These are phyloP conservation scores for Pyrrhoderma lamaoense DNA, from an alignment of 1,284 basidiomycete species.

Conservation along the genomic window DNA sequence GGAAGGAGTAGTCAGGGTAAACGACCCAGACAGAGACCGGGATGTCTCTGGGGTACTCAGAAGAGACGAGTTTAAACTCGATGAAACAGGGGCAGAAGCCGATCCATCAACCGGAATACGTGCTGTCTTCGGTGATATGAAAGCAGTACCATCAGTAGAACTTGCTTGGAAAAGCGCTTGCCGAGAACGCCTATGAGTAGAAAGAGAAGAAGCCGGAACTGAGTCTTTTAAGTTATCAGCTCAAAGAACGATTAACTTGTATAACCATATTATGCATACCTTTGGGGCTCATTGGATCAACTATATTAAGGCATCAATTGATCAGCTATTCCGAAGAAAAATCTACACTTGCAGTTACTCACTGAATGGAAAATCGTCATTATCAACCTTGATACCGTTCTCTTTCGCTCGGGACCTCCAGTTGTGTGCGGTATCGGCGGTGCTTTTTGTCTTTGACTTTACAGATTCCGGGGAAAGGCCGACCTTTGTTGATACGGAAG, in stretches of 20 bases:
- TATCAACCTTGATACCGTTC: slow-evolving; percentile 60
- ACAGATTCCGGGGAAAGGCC: slow-evolving; percentile 14
- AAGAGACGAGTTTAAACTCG: slow-evolving; percentile 11
- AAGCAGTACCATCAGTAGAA: slow-evolving; percentile 25
- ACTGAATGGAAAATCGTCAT: slow-evolving; percentile 46
- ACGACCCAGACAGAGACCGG: slow-evolving; percentile 19
- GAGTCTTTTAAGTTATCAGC: slow-evolving; percentile 33
- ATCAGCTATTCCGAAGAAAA: slow-evolving; percentile 16
- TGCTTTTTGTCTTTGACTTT: slow-evolving; percentile 23
- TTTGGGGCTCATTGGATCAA: slow-evolving; percentile 12
- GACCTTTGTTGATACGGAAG: slow-evolving; percentile 17
- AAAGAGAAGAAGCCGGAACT: slow-evolving; percentile 54
- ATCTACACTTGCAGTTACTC: not conserved
- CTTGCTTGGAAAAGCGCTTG: slow-evolving; percentile 41
- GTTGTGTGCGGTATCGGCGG: slow-evolving; percentile 57
- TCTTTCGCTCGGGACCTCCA: slow-evolving; percentile 67
- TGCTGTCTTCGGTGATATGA: slow-evolving; percentile 23
- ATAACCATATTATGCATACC: slow-evolving; percentile 1
- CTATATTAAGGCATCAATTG: not conserved
- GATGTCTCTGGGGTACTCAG: slow-evolving; percentile 19
- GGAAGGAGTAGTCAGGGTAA: slow-evolving; percentile 53
- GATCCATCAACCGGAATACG: slow-evolving; percentile 15
- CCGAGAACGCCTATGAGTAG: slow-evolving; percentile 52
- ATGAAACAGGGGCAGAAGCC: slow-evolving; percentile 23
- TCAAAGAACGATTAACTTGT: no score